Conservation (phyloP, 176 grass and related monocot species). For the Poa annua region DNA sequence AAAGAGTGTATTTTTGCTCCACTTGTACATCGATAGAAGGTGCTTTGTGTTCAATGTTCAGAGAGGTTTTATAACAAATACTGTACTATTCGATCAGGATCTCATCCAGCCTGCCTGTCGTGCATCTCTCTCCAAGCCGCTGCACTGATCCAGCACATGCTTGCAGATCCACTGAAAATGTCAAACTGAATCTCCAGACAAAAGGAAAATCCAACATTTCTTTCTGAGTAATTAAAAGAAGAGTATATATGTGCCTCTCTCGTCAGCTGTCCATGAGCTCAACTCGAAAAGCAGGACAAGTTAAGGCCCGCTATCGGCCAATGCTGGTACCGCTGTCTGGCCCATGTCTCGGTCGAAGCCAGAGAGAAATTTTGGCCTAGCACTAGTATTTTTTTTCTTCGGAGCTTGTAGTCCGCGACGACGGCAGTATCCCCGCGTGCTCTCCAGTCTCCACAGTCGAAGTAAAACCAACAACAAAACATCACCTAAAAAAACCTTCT, state of each 20-base stretch:
- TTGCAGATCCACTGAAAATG: not conserved
- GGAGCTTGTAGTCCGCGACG: not conserved
- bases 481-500: no score
- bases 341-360: no score
- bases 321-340: no score
- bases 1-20: not conserved
- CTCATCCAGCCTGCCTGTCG: not conserved
- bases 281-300: not conserved
- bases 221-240: no score
- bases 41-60: not conserved
- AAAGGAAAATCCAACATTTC: not conserved
- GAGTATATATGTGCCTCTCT: not conserved
- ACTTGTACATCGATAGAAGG: not conserved
- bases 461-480: no score
- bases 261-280: not conserved
- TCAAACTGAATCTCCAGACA: not conserved
- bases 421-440: not conserved
- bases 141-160: not conserved
- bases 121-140: not conserved
- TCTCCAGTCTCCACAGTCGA: no score
- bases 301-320: no score
- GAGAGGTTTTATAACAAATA: not conserved
- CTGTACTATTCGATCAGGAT: not conserved
- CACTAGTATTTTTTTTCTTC: no score
- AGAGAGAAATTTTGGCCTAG: no score